phyloP scores from a whole-genome alignment of 306 rosid genomes.

The Dryas alaskensis region DNA sequence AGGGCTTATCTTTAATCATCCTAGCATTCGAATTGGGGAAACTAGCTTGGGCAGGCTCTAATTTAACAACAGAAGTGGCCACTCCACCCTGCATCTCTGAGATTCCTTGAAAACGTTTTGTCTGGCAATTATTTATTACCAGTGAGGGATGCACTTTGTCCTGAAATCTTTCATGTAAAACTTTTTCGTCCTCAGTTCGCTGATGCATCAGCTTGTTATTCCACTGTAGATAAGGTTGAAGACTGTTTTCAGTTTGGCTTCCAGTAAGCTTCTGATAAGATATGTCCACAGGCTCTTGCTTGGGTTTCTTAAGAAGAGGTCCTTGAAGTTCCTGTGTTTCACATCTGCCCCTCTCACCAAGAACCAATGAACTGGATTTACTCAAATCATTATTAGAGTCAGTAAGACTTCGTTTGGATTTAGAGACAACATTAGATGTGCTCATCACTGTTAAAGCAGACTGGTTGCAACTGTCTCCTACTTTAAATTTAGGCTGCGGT shows the following conservation, averaged over 20 bases:
- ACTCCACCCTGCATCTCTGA: slow-evolving; percentile 13
- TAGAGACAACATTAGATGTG: slow-evolving; percentile 5
- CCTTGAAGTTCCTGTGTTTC: slow-evolving; percentile 12
- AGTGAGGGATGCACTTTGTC: slow-evolving; percentile 12
- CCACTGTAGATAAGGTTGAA: slow-evolving; percentile 23
- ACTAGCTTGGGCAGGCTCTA: slow-evolving; percentile 24
- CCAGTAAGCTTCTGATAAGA: slow-evolving; percentile 23
- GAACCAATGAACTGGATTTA: background rate
- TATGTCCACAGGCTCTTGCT: slow-evolving; percentile 26
- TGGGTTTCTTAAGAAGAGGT: slow-evolving; percentile 26
- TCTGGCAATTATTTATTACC: slow-evolving; percentile 10
- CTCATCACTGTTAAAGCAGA: slow-evolving; percentile 4
- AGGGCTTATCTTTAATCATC: background rate
- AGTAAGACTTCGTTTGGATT: slow-evolving; percentile 7
- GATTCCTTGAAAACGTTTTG: slow-evolving; percentile 6
- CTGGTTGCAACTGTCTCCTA: slow-evolving; percentile 7
- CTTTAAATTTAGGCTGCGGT: background rate
- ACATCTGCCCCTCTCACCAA: slow-evolving; percentile 10
- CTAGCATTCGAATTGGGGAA: slow-evolving; percentile 10
- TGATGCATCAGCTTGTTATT: slow-evolving; percentile 5
- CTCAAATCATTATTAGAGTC: slow-evolving; percentile 3
- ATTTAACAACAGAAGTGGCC: slow-evolving; percentile 24
- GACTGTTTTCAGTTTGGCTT: slow-evolving; percentile 16
- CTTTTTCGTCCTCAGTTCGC: slow-evolving; percentile 18
- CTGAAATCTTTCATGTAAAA: slow-evolving; percentile 15